Percentiles rank a stretch among this genome's conserved stretches.
These are phyloP conservation scores for Telopea speciosissima DNA, from an alignment of 177 flowering plant species.

Conservation along the genomic window DNA sequence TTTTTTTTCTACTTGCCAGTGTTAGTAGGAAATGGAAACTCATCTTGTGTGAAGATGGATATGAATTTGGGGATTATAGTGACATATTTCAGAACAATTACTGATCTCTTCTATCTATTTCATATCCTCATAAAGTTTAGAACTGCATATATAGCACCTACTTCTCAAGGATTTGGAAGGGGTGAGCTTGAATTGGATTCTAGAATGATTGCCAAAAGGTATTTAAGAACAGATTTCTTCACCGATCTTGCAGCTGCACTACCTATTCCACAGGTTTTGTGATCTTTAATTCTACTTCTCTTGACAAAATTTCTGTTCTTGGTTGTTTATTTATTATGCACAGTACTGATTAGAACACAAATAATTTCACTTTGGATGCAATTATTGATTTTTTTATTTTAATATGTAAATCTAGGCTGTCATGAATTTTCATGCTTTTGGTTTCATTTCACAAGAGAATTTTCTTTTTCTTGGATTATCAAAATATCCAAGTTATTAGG, in stretches of 20 bases:
- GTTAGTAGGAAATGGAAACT: slow-evolving; percentile 24
- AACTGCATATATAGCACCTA: slow-evolving; percentile 85
- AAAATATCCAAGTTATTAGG: too few relatives aligned
- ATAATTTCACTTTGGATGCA: too few relatives aligned
- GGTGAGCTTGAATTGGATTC: slow-evolving; percentile 95
- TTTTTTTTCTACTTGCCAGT: slow-evolving; percentile 74
- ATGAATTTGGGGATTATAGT: slow-evolving; percentile 46
- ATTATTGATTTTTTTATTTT: too few relatives aligned
- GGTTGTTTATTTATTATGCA: too few relatives aligned
- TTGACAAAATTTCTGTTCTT: too few relatives aligned
- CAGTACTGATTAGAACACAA: too few relatives aligned
- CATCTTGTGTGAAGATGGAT: slow-evolving; percentile 57
- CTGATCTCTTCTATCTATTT: slow-evolving; percentile 69
- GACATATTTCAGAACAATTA: slow-evolving; percentile 64
- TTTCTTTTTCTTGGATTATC: too few relatives aligned
- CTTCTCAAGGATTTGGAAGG: slow-evolving; percentile 79
- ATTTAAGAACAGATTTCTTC: slow-evolving; percentile 68
- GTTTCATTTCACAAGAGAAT: too few relatives aligned
- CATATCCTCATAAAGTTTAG: slow-evolving; percentile 72
- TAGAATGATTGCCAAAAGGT: slow-evolving; percentile 61
- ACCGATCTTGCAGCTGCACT: slow-evolving; percentile 71
- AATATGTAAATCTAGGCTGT: too few relatives aligned
- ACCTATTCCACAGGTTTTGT: slow-evolving; percentile 92
- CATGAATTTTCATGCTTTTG: too few relatives aligned
- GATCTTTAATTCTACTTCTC: background rate